Percentiles rank a stretch among this genome's conserved stretches.
Evolutionary conservation across 345 rosid species (phyloP).

Genomic region (Clarkia xantiana): DNA sequence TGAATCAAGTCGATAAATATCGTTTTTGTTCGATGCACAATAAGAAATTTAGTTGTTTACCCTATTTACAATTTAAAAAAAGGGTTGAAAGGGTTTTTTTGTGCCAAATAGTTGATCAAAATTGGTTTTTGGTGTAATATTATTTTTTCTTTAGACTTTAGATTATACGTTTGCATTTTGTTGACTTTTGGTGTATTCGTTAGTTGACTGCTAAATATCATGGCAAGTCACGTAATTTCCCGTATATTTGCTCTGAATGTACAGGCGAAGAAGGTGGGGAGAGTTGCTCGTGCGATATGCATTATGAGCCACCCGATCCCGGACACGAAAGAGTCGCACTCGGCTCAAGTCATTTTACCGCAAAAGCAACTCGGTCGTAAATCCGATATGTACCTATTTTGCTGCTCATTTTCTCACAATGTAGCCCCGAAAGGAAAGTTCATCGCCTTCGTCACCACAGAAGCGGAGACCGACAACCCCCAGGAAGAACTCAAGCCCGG

Average conservation of each 20-base stretch:
- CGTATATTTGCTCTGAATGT: background rate
- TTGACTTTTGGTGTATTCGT: no score
- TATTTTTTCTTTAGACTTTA: no score
- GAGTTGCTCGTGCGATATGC: slow-evolving; percentile 89
- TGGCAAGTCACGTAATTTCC: no score
- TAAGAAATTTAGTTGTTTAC: no score
- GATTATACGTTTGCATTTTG: no score
- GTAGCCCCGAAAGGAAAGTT: slow-evolving; percentile 83
- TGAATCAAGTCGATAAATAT: background rate
- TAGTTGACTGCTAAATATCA: no score
- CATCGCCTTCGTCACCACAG: slow-evolving; percentile 86
- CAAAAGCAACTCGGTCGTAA: slow-evolving; percentile 90
- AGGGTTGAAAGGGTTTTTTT: no score
- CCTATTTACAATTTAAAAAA: no score
- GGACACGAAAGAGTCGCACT: slow-evolving; percentile 67
- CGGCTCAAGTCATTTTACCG: slow-evolving; percentile 83
- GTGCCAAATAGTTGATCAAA: no score
- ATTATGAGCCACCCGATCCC: slow-evolving; percentile 96
- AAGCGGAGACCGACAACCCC: slow-evolving; percentile 80
- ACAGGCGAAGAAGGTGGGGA: slow-evolving; percentile 82
- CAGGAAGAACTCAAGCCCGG: slow-evolving; percentile 77
- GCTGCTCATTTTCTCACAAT: slow-evolving; percentile 90
- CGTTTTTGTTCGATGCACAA: no score
- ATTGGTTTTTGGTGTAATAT: no score
- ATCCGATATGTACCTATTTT: slow-evolving; percentile 94